Evolutionary conservation across 192 early-diverging fungal genomes (phyloP).

Genomic region (Chytriomyces sp.): DNA sequence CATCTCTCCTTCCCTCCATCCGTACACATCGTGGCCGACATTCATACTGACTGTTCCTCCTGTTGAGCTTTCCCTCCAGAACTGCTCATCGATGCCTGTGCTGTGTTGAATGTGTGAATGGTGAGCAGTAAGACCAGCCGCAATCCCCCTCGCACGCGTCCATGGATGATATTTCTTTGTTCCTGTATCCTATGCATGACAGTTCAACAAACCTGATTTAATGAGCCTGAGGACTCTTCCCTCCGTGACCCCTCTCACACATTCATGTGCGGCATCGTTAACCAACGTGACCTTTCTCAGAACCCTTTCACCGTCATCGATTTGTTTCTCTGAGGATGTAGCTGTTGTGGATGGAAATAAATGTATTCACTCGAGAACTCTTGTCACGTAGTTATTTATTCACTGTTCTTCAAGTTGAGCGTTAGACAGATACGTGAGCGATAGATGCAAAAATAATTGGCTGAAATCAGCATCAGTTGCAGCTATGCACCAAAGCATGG

Average conservation of each 20-base stretch:
- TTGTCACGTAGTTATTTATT: too few species aligned
- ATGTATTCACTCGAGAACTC: too few species aligned
- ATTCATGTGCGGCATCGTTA: not conserved
- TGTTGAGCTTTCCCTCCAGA: not conserved
- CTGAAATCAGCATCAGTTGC: too few species aligned
- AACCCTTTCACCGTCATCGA: too few species aligned
- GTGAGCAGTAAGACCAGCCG: not conserved
- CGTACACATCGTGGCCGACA: not conserved
- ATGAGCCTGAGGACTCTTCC: constrained; percentile 30
- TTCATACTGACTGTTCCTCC: not conserved
- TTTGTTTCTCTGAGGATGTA: too few species aligned
- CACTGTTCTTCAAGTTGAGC: too few species aligned
- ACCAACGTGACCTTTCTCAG: too few species aligned
- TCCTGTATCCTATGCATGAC: not conserved
- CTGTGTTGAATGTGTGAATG: not conserved
- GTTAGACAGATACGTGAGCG: too few species aligned
- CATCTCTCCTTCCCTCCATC: not conserved
- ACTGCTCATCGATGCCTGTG: not conserved
- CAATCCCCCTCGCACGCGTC: not conserved
- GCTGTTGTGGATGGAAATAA: too few species aligned
- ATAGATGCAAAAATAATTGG: too few species aligned
- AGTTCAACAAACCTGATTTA: constrained; percentile 25
- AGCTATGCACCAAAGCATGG: too few species aligned
- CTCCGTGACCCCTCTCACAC: not conserved
- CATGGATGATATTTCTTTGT: constrained; percentile 25